Percentiles rank a stretch among this genome's conserved stretches.
phyloP scores from a whole-genome alignment of 805 yeast genomes.

The Gaillardinia entomophila region DNA sequence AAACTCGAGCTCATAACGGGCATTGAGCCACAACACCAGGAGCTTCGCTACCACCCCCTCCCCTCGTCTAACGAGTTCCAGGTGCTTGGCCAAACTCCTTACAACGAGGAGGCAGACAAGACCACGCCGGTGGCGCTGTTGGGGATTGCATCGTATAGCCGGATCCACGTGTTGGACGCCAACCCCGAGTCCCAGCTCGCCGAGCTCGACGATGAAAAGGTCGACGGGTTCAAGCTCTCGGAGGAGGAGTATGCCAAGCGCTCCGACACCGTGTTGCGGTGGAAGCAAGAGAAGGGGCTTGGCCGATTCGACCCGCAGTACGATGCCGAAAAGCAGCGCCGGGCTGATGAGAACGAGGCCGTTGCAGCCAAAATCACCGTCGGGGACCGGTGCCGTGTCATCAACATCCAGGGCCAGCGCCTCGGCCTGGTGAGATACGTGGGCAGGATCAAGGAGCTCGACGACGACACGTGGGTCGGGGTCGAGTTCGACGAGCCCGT shows the following conservation, averaged over 20 bases:
- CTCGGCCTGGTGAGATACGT: slow-evolving; percentile 67
- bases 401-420: slow-evolving; percentile 45
- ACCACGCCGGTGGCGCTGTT: slow-evolving; percentile 14
- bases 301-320: slow-evolving; percentile 68
- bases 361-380: slow-evolving; percentile 26
- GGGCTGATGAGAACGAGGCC: slow-evolving; percentile 19
- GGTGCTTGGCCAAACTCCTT: slow-evolving; percentile 11
- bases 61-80: slow-evolving; percentile 30
- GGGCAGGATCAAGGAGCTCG: slow-evolving; percentile 63
- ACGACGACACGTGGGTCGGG: slow-evolving; percentile 65
- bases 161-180: slow-evolving; percentile 55
- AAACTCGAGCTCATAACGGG: slow-evolving; percentile 72
- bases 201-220: slow-evolving; percentile 22
- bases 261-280: slow-evolving; percentile 58
- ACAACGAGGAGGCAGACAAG: slow-evolving; percentile 9
- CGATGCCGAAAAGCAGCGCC: slow-evolving; percentile 19
- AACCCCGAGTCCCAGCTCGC: slow-evolving; percentile 48
- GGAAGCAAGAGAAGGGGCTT: slow-evolving; percentile 65
- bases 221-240: slow-evolving; percentile 38
- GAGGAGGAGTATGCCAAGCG: slow-evolving; percentile 60
- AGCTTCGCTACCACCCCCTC: slow-evolving; percentile 39
- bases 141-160: slow-evolving; percentile 32
- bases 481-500: slow-evolving; percentile 78
- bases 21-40: slow-evolving; percentile 54
- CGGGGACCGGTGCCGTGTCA: slow-evolving; percentile 50